These are phyloP conservation scores for Beverwykella pulmonaria DNA, from an alignment of 495 filamentous ascomycete genomes.

Conservation along the genomic window DNA sequence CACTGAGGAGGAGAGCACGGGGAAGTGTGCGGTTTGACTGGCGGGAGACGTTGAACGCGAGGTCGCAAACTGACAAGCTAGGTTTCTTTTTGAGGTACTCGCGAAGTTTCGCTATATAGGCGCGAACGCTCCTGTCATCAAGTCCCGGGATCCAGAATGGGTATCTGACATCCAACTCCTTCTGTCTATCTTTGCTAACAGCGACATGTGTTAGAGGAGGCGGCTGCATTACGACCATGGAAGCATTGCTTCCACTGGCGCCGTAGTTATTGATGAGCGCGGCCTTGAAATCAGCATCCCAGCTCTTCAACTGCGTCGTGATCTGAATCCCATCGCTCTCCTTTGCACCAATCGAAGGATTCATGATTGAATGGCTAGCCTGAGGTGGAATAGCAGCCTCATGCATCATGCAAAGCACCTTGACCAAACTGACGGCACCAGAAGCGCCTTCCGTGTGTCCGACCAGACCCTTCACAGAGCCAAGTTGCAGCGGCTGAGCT, in stretches of 20 bases:
- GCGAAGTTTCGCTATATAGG: background rate
- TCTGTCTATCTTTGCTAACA: too few relatives aligned
- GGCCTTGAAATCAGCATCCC: slow-evolving; percentile 6
- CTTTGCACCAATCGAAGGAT: background rate
- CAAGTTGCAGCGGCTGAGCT: background rate
- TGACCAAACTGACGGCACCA: slow-evolving; percentile 48
- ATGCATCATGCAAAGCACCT: slow-evolving; percentile 55
- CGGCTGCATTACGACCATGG: slow-evolving; percentile 9
- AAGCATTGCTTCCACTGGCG: slow-evolving; percentile 17
- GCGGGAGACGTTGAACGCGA: background rate
- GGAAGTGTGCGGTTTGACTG: slow-evolving; percentile 4
- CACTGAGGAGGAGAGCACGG: background rate
- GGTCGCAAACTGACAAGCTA: background rate
- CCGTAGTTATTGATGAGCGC: slow-evolving; percentile 28
- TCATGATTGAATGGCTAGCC: slow-evolving; percentile 6
- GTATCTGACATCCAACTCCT: background rate
- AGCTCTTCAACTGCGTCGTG: slow-evolving; percentile 17
- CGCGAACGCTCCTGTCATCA: background rate
- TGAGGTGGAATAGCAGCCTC: slow-evolving; percentile 13
- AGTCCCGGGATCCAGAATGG: slow-evolving; percentile 2
- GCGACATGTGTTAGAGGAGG: too few relatives aligned
- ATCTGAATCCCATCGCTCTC: slow-evolving; percentile 4
- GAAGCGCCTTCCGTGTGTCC: slow-evolving; percentile 43
- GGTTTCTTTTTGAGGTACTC: background rate
- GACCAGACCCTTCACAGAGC: slow-evolving; percentile 45